Conservation (phyloP, 306 rosid species). For the Vigna trinervia region DNA sequence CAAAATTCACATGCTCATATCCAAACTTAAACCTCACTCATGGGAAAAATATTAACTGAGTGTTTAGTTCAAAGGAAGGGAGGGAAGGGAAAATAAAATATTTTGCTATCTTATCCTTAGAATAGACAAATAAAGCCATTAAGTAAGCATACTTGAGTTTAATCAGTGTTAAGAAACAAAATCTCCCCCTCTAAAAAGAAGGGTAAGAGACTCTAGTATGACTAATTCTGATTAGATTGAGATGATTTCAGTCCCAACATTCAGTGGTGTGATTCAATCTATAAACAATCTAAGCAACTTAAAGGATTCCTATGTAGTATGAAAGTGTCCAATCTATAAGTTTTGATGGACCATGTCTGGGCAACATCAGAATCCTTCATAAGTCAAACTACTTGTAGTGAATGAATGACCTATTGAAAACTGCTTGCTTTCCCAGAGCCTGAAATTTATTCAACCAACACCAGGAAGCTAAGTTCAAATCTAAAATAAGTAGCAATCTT, state of each 20-base stretch:
- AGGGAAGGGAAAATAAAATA: neutral
- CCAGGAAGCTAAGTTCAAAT: neutral
- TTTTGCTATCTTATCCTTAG: neutral
- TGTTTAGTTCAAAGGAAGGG: conserved; percentile 1
- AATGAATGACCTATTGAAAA: neutral
- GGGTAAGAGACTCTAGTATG: neutral
- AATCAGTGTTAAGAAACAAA: neutral
- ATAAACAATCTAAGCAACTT: neutral
- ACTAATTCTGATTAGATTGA: conserved; percentile 14
- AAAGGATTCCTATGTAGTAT: neutral
- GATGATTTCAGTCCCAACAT: conserved; percentile 10
- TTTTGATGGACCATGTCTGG: neutral
- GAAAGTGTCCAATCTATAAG: neutral
- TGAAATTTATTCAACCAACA: conserved; percentile 12
- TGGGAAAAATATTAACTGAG: neutral
- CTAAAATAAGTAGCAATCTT: conserved; percentile 4
- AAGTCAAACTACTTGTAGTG: neutral
- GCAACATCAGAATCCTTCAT: conserved; percentile 1
- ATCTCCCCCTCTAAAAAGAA: neutral
- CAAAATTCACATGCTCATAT: conserved; percentile 2
- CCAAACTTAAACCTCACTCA: neutral
- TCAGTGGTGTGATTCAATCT: conserved; percentile 13
- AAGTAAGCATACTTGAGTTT: neutral
- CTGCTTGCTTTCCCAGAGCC: neutral
- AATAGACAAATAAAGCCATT: neutral